Percentiles rank a stretch among this genome's conserved stretches.
These are phyloP conservation scores for Gryganskiella cystojenkinii DNA, from an alignment of 192 early-diverging fungal species.

Conservation along the genomic window DNA sequence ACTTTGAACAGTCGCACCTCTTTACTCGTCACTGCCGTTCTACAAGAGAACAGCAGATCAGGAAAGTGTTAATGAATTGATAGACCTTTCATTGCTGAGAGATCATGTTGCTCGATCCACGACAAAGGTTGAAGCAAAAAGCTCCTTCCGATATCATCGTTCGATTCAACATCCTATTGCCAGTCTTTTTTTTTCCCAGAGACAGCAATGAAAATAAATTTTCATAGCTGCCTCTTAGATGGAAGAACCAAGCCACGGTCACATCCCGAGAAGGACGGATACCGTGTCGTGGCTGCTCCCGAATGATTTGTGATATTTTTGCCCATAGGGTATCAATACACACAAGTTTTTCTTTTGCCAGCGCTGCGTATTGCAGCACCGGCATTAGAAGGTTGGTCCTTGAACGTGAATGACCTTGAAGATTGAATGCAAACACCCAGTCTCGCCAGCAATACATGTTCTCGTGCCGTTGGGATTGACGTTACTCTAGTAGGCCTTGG, in stretches of 20 bases:
- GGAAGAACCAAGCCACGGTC: conserved; percentile 23
- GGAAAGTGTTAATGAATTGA: conserved; percentile 21
- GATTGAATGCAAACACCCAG: no score
- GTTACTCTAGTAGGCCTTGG: no score
- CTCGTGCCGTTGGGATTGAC: no score
- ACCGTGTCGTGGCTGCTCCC: background rate
- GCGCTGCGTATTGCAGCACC: no score
- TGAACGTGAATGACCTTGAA: no score
- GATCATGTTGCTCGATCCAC: background rate
- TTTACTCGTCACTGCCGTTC: conserved; percentile 10
- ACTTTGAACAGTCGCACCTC: background rate
- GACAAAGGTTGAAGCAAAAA: background rate
- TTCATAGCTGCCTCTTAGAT: conserved; percentile 21
- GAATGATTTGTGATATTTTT: no score
- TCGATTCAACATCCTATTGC: conserved; percentile 31
- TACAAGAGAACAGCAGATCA: conserved; percentile 7
- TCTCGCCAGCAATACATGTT: no score
- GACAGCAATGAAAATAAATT: conserved; percentile 25
- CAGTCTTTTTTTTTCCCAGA: conserved; percentile 35
- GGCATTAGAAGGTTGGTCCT: no score
- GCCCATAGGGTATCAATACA: no score
- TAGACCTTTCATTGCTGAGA: background rate
- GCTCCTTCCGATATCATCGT: conserved; percentile 1
- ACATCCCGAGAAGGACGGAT: conserved; percentile 4
- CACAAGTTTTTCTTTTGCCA: no score